Base-by-base conservation (phyloP, 441 rosid species). In the Croton laevigatus region DNA sequence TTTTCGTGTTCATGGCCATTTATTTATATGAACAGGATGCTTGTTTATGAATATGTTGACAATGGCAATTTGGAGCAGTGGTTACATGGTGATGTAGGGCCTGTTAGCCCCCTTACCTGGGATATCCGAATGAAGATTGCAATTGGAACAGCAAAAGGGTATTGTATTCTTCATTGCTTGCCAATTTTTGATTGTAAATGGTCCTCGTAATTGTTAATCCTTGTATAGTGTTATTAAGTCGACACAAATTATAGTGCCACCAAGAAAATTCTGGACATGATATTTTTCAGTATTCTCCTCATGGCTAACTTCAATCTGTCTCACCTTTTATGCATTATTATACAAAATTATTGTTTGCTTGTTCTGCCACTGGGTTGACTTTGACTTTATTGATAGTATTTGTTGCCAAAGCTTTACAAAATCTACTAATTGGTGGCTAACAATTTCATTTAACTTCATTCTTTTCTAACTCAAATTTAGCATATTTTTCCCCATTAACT, bases 1-100 rank as follows among this genome's bases (percentile, higher is more conserved):
- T 27, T 60, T 68, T 27, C 32, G 32, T 27, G 19, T 22, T 36
- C 17, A 62, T 52, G 46, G 60, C 14, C 37, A 51, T 42, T 68
- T 36, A 37, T 27, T 22, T 78, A 55, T 58, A 54, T 52, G 9
- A 70, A 70, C 80, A 93, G 98, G 91, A 85, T 94, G 93, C 98
- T 94, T 69, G 92, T 94, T 66, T 94, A 94, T 49, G 98, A 94
- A 77, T 94, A 89, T 49, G 84, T 94, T 19, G 92, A 91, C 73
- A 94, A 94, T 75, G 98, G 96, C 57, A 94, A 91, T 80, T 83
- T 94, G 87, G 98, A 94, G 89, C 97, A 94, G 78, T 91, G 98
- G 98, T 62, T 94, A 67, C 98, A 94, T 51, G 97, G 98, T 68
- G 95, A 89, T 71, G 93, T 91, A 8, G 98, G 97, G 57, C 83